Evolutionary conservation across 257 asterid species (phyloP).

Genomic region (Apocynum venetum): DNA sequence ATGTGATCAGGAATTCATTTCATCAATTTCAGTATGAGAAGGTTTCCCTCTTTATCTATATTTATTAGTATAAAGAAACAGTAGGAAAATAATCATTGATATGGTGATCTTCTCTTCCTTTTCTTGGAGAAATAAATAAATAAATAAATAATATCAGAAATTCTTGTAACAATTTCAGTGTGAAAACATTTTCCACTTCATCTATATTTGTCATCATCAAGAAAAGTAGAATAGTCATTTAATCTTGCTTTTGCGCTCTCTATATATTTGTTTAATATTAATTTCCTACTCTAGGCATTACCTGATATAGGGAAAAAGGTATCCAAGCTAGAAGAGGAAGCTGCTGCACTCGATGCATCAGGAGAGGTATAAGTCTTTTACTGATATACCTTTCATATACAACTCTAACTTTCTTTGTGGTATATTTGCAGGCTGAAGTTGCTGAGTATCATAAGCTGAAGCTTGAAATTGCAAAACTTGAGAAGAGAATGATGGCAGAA

Average conservation of each 20-base stretch:
- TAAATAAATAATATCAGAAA: slow-evolving; percentile 34
- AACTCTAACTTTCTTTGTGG: slow-evolving; percentile 19
- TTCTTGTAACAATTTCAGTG: slow-evolving; percentile 92
- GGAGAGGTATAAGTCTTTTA: slow-evolving; percentile 62
- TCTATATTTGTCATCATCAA: slow-evolving; percentile 1
- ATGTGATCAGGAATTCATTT: slow-evolving; percentile 84
- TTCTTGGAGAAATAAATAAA: no score
- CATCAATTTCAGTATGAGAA: slow-evolving; percentile 97
- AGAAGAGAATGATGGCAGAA: slow-evolving; percentile 87
- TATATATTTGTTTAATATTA: slow-evolving; percentile 22
- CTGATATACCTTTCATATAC: slow-evolving; percentile 12
- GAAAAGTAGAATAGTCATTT: neutral
- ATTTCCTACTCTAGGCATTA: slow-evolving; percentile 54
- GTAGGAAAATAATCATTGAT: neutral
- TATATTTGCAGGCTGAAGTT: slow-evolving; percentile 60
- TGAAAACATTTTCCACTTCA: slow-evolving; percentile 57
- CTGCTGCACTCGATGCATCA: slow-evolving; percentile 79
- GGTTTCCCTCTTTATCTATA: slow-evolving; percentile 39
- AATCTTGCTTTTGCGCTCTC: slow-evolving; percentile 7
- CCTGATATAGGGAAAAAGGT: slow-evolving; percentile 87
- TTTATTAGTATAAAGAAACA: neutral
- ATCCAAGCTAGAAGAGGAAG: slow-evolving; percentile 84
- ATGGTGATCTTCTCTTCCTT: neutral
- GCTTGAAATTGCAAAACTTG: slow-evolving; percentile 73
- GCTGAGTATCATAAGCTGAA: slow-evolving; percentile 81